Conservation (phyloP, 371 early-diverging fungal genomes). For the Mucor lusitanicus region DNA sequence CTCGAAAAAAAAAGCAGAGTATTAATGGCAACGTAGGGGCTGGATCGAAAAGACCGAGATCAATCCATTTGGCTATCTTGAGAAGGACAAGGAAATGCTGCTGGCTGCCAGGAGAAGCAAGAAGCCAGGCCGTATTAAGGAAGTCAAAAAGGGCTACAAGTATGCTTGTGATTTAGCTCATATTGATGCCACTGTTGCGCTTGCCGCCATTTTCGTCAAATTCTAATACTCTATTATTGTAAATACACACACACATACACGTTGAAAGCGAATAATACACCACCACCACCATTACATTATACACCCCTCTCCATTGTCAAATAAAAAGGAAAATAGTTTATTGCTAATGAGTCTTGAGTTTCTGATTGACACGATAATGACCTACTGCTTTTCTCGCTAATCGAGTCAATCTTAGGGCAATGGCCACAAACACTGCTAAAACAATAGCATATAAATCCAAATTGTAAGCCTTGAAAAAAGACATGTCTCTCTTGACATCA, state of each 20-base stretch:
- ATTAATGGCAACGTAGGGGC: constrained; percentile 29
- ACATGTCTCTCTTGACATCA: constrained; percentile 15
- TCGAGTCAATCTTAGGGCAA: not conserved
- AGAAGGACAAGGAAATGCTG: constrained; percentile 36
- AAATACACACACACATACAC: not conserved
- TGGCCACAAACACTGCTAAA: not conserved
- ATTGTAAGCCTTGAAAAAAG: not conserved
- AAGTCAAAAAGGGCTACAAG: constrained; percentile 36
- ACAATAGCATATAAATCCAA: not conserved
- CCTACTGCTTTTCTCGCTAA: not conserved
- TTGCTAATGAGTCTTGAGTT: not conserved
- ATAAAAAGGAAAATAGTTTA: not conserved
- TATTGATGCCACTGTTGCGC: constrained; percentile 18
- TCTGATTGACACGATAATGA: not conserved
- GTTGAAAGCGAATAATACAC: not conserved
- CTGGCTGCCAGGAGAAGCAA: constrained; percentile 29
- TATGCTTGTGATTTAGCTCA: constrained; percentile 31
- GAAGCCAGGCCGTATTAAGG: constrained; percentile 26
- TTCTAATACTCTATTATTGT: not conserved
- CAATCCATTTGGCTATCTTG: constrained; percentile 32
- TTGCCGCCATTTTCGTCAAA: not conserved
- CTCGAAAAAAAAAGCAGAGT: not conserved
- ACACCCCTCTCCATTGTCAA: constrained; percentile 1
- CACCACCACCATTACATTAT: not conserved
- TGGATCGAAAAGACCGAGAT: constrained; percentile 38